Conservation (phyloP, 2,329 filamentous ascomycete genomes). For the Hypoxylon sp. region DNA sequence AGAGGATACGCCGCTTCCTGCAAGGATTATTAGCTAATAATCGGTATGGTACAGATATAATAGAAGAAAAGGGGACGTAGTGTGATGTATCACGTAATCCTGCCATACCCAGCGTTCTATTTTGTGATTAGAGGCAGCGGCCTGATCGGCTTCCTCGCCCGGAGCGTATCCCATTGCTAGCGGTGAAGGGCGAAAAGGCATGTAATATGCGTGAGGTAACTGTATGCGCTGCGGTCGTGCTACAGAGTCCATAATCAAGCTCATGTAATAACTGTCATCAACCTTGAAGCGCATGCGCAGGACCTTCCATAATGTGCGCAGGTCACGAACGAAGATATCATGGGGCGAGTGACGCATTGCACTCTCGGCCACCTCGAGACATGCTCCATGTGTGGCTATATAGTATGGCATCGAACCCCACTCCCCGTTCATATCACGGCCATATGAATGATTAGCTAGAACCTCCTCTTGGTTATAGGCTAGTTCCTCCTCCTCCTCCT, state of each 20-base stretch:
- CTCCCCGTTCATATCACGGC: conserved; percentile 23
- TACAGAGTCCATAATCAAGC: conserved; percentile 1
- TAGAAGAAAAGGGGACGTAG: not conserved
- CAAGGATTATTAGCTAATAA: not conserved
- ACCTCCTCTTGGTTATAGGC: conserved; percentile 9
- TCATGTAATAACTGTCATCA: conserved; percentile 39
- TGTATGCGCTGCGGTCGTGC: conserved; percentile 16
- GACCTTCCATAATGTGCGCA: conserved; percentile 45
- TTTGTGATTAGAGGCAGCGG: not conserved
- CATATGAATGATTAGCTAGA: conserved; percentile 24
- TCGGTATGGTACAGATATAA: too few relatives aligned
- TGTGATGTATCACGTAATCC: not conserved
- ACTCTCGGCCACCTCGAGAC: conserved; percentile 40
- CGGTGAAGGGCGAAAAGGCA: conserved; percentile 17
- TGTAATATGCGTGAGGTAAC: conserved; percentile 38
- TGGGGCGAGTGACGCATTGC: conserved; percentile 31
- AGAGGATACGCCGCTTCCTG: conserved; percentile 33
- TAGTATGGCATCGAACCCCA: conserved; percentile 37
- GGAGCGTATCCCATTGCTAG: not conserved
- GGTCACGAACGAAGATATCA: conserved; percentile 33
- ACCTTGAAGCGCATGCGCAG: conserved; percentile 44
- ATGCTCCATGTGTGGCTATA: conserved; percentile 42
- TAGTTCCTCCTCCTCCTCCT: not conserved
- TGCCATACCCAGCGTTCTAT: conserved; percentile 35
- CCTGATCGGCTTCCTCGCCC: not conserved